These are phyloP conservation scores for Carex scoparia DNA, from an alignment of 176 grass and related monocot species.

Conservation along the genomic window DNA sequence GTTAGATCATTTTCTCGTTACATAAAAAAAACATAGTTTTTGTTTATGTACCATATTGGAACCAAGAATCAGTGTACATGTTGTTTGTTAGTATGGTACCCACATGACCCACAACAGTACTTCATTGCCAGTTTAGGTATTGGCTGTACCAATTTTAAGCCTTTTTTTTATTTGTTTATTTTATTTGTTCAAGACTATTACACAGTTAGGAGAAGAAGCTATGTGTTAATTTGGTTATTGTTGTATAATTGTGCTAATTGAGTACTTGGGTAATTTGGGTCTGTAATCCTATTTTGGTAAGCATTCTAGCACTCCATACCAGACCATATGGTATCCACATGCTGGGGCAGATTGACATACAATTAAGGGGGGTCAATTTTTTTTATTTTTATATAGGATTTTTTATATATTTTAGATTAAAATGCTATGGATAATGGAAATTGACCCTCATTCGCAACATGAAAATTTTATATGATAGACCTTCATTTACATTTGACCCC, in stretches of 20 bases:
- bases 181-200: background rate
- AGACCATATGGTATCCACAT: background rate
- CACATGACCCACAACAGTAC: background rate
- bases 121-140: background rate
- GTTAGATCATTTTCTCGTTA: slow-evolving; percentile 24
- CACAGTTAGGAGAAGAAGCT: background rate
- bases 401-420: no score
- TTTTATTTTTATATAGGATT: no score
- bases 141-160: background rate
- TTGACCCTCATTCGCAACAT: no score
- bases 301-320: background rate
- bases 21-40: background rate
- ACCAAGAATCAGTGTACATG: background rate
- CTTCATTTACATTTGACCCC: no score
- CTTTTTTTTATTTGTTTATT: background rate
- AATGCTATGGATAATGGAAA: no score
- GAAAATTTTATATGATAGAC: no score
- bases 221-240: background rate
- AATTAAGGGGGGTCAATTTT: no score
- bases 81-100: slow-evolving; percentile 3
- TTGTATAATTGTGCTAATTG: background rate
- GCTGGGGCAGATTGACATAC: no score
- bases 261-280: background rate
- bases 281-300: background rate
- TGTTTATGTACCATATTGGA: background rate